Conservation (phyloP, 1,284 basidiomycete species). For the Puccinia triticina region DNA sequence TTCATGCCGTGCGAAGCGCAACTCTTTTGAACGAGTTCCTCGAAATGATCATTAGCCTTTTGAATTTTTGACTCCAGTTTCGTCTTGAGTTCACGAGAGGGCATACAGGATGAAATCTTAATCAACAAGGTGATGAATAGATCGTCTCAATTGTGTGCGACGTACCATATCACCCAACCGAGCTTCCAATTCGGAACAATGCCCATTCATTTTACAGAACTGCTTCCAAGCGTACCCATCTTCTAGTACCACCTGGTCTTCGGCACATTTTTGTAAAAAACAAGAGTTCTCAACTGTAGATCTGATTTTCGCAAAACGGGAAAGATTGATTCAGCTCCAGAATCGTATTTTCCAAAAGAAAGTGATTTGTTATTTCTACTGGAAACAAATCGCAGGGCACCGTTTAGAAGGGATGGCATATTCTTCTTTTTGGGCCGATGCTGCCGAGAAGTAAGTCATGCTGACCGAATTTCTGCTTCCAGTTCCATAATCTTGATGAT, state of each 20-base stretch:
- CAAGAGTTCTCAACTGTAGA: conserved; percentile 22
- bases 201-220: conserved; percentile 21
- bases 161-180: conserved; percentile 27
- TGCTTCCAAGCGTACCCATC: conserved; percentile 45
- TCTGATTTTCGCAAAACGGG: conserved; percentile 6
- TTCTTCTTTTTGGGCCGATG: background rate
- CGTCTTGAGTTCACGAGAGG: background rate
- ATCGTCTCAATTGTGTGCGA: background rate
- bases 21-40: conserved; percentile 14
- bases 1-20: background rate
- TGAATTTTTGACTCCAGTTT: conserved; percentile 4
- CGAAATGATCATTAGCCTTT: conserved; percentile 17
- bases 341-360: background rate
- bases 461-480: conserved; percentile 29
- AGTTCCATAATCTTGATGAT: conserved; percentile 38
- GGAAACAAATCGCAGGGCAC: background rate
- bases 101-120: background rate
- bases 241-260: conserved; percentile 18
- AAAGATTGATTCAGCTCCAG: background rate
- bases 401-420: background rate
- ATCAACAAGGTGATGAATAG: background rate
- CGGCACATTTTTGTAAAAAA: conserved; percentile 25
- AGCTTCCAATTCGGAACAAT: background rate
- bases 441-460: background rate
- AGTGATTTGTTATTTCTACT: background rate